These are phyloP conservation scores for Dendryphion nanum DNA, from an alignment of 2,329 filamentous ascomycete species.

Conservation along the genomic window DNA sequence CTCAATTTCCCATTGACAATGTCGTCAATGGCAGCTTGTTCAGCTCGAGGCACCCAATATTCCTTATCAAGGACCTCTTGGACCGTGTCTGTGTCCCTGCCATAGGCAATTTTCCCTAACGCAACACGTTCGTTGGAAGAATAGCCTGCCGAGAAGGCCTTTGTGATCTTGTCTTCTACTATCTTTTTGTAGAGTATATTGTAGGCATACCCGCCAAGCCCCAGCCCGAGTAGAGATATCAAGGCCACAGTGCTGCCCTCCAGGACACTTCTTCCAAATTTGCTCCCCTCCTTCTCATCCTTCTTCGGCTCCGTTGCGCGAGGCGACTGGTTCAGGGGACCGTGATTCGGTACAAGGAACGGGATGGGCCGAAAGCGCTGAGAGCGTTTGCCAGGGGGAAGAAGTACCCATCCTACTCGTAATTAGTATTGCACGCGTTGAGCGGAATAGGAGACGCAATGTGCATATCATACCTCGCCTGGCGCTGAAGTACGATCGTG, in stretches of 20 bases:
- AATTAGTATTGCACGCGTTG: conserved; percentile 9
- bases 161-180: conserved; percentile 31
- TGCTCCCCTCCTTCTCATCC: conserved; percentile 19
- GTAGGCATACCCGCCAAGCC: conserved; percentile 34
- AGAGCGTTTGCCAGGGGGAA: conserved; percentile 24
- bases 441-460: no score
- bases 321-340: background rate
- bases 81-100: conserved; percentile 22
- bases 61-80: conserved; percentile 45
- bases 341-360: conserved; percentile 9
- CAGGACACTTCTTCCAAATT: conserved; percentile 31
- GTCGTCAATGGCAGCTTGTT: conserved; percentile 75
- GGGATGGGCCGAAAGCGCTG: conserved; percentile 12
- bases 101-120: conserved; percentile 29
- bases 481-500: conserved; percentile 18
- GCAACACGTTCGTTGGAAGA: conserved; percentile 34
- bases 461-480: conserved; percentile 17
- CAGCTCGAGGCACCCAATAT: conserved; percentile 78
- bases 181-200: conserved; percentile 32
- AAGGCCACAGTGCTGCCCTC: conserved; percentile 36
- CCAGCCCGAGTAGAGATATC: conserved; percentile 33
- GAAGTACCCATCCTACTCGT: conserved; percentile 25
- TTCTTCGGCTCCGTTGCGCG: background rate
- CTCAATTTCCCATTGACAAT: conserved; percentile 71
- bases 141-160: conserved; percentile 33